A percentile compares a stretch with the other conserved stretches of the same genome.
Conservation (phyloP, 345 rosid species). For the Chamaenerion angustifolium region DNA sequence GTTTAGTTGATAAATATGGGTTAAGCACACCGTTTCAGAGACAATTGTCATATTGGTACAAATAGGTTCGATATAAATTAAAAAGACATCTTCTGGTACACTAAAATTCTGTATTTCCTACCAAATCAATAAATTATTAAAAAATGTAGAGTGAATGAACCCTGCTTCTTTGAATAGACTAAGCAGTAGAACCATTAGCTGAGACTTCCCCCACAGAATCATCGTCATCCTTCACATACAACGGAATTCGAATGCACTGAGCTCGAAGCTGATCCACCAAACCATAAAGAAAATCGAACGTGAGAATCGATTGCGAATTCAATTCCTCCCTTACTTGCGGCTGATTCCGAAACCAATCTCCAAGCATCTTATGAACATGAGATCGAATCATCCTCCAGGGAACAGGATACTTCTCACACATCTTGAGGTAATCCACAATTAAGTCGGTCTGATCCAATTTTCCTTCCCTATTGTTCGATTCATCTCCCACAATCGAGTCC, state of each 20-base stretch:
- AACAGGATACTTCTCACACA: conserved; percentile 80
- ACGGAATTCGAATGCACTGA: conserved; percentile 55
- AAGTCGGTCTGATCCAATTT: conserved; percentile 67
- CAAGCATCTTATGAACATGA: conserved; percentile 80
- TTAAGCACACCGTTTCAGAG: too few species aligned
- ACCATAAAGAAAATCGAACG: conserved; percentile 64
- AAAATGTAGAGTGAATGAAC: too few species aligned
- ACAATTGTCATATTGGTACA: too few species aligned
- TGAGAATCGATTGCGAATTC: conserved; percentile 52
- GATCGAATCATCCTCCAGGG: conserved; percentile 92
- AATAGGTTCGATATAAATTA: too few species aligned
- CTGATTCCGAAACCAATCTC: conserved; percentile 73
- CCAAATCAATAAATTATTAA: too few species aligned
- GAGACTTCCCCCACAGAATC: conserved; percentile 2
- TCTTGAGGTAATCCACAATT: conserved; percentile 57
- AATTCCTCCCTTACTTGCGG: conserved; percentile 69
- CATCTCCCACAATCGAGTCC: conserved; percentile 37
- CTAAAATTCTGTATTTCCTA: too few species aligned
- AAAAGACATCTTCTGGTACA: too few species aligned
- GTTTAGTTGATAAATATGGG: too few species aligned
- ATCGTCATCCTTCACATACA: conserved; percentile 31
- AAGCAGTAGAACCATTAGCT: conserved; percentile 9
- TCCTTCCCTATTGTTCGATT: conserved; percentile 34
- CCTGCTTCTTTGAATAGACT: too few species aligned
- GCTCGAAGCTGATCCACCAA: conserved; percentile 54